These are phyloP conservation scores for Wickerhamiella galacta DNA, from an alignment of 805 yeast species.

Conservation along the genomic window DNA sequence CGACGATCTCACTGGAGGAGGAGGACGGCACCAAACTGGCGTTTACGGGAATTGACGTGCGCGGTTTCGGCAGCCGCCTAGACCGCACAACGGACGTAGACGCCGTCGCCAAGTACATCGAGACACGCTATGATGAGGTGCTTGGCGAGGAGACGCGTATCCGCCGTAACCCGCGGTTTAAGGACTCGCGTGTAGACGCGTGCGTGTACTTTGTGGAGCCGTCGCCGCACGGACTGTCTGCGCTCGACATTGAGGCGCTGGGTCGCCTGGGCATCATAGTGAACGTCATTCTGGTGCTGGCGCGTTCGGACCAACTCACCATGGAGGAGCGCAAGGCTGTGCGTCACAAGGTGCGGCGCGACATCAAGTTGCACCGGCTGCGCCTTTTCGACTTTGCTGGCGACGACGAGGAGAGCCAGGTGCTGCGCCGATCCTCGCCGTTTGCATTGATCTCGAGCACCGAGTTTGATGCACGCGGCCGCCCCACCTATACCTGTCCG, in stretches of 20 bases:
- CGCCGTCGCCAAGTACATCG: constrained; percentile 41
- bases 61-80: constrained; percentile 61
- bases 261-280: constrained; percentile 50
- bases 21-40: constrained; percentile 35
- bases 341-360: constrained; percentile 40
- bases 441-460: constrained; percentile 50
- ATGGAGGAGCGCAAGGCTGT: constrained; percentile 38
- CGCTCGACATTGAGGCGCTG: constrained; percentile 64
- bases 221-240: constrained; percentile 37
- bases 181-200: constrained; percentile 60
- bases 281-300: constrained; percentile 68
- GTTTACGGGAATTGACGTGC: constrained; percentile 49
- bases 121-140: constrained; percentile 51
- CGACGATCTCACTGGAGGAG: constrained; percentile 32
- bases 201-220: constrained; percentile 62
- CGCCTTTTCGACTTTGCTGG: constrained; percentile 63
- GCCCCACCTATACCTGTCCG: constrained; percentile 53
- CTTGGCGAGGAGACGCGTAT: constrained; percentile 62
- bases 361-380: constrained; percentile 41
- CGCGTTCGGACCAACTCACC: constrained; percentile 68
- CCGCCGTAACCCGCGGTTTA: constrained; percentile 50
- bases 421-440: constrained; percentile 45
- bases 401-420: constrained; percentile 38
- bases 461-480: constrained; percentile 47
- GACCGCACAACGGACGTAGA: constrained; percentile 38